Evolutionary conservation across 2,329 filamentous ascomycete species (phyloP).

Genomic region (Aspergillus caelatus): DNA sequence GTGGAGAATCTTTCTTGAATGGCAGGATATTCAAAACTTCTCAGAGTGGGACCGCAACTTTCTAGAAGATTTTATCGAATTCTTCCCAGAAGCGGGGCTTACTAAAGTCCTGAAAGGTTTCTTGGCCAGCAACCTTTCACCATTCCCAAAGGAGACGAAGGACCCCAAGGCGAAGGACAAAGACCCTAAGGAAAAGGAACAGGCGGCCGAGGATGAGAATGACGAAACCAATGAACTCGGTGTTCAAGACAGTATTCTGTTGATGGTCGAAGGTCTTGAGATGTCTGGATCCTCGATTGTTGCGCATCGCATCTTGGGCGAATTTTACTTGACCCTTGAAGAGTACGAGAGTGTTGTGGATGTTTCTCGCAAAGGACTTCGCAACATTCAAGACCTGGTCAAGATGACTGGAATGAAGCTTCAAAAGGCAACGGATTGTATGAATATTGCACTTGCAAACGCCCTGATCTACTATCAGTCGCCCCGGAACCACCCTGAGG

Average conservation of each 20-base stretch:
- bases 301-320: slow-evolving; percentile 78
- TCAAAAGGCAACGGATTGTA: slow-evolving; percentile 69
- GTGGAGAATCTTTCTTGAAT: slow-evolving; percentile 89
- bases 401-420: slow-evolving; percentile 70
- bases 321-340: slow-evolving; percentile 82
- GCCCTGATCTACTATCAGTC: slow-evolving; percentile 87
- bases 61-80: slow-evolving; percentile 76
- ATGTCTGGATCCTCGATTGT: slow-evolving; percentile 70
- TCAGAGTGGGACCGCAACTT: slow-evolving; percentile 76
- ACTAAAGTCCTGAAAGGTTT: slow-evolving; percentile 81
- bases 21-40: slow-evolving; percentile 76
- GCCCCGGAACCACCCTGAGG: slow-evolving; percentile 85
- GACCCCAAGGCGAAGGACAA: slow-evolving; percentile 37
- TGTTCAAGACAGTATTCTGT: slow-evolving; percentile 75
- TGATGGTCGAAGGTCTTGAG: slow-evolving; percentile 76
- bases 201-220: slow-evolving; percentile 36
- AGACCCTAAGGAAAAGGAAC: slow-evolving; percentile 7
- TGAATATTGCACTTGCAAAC: slow-evolving; percentile 80
- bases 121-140: slow-evolving; percentile 79
- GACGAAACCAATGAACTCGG: slow-evolving; percentile 55
- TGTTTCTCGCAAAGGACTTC: slow-evolving; percentile 73
- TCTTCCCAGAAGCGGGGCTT: slow-evolving; percentile 84
- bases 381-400: slow-evolving; percentile 62
- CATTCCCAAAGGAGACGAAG: slow-evolving; percentile 63
- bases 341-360: slow-evolving; percentile 83